Evolutionary conservation across 2,329 filamentous ascomycete species (phyloP), one percentile per base, ranked within the genome.

Genomic region (Epichloe scottii): DNA sequence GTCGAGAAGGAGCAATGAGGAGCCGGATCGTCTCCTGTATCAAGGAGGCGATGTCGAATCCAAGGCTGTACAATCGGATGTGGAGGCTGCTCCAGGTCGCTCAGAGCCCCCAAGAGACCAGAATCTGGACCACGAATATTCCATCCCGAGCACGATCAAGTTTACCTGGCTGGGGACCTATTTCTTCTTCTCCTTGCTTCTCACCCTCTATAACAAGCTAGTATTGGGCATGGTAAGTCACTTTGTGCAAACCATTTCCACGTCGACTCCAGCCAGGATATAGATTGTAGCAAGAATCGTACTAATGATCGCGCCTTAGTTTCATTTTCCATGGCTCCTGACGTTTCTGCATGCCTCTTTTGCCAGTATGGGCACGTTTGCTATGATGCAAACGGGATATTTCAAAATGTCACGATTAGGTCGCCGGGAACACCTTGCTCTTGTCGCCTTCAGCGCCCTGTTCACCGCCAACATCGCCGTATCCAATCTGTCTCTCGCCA

Each of bases 391-490:
- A 52, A 62, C 70, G 51, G 76, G 76, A 48, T 68, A 74, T 49
- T 76, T 81, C 59, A 71, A 71, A 57, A 66, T 78, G 49, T 75
- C 76, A 11, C 69, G 71, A 51, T 66, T 82, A 39, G 71, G 70
- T 3, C 68, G 69, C 33, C 71, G 70, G 33, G 77, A 82, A 60
- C 74, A 79, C 61, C 62, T 78, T 41, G 70, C 73, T n/a, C 70
- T 81, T 40, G 64, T 79, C 34, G 70, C 74, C 45, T 82, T 82
- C 62, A 82, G 79, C 37, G 68, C 75, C 40, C 71, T 82, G 7
- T 82, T 81, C 64, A 82, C 79, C 15, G 70, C 78, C 61, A 82
- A 82, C 63, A 81, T 82, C 57, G 79, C 79, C 52, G 74, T 81
- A 44, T 80, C 77, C n/a, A 82, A 82, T 63, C 70, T 81, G 23